phyloP scores from a whole-genome alignment of 495 filamentous ascomycete species.

The Talaromyces borbonicus region DNA sequence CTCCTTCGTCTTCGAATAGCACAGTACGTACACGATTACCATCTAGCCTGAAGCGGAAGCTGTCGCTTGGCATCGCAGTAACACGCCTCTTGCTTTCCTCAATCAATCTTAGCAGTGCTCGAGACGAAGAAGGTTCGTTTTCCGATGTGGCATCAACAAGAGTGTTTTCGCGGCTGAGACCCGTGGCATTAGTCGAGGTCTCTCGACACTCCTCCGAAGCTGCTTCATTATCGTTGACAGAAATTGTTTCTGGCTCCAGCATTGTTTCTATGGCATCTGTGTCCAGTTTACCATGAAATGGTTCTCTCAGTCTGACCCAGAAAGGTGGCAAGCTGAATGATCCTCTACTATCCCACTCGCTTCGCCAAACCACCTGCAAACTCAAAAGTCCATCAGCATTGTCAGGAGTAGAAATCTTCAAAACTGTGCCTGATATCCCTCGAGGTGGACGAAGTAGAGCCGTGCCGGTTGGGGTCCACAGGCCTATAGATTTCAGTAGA shows the following conservation, averaged over 20 bases:
- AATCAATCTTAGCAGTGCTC: neutral
- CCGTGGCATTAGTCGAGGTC: neutral
- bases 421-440: slow-evolving; percentile 26
- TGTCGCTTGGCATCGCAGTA: slow-evolving; percentile 6
- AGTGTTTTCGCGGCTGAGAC: slow-evolving; percentile 2
- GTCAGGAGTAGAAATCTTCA: slow-evolving; percentile 48
- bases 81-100: neutral
- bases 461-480: slow-evolving; percentile 56
- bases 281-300: slow-evolving; percentile 5
- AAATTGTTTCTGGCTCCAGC: neutral
- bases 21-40: neutral
- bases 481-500: slow-evolving; percentile 44
- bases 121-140: neutral
- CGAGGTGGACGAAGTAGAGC: slow-evolving; percentile 42
- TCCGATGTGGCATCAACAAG: slow-evolving; percentile 8
- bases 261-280: neutral
- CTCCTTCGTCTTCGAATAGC: slow-evolving; percentile 11
- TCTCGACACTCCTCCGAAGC: slow-evolving; percentile 7
- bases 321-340: slow-evolving; percentile 46
- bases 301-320: slow-evolving; percentile 44
- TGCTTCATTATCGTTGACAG: slow-evolving; percentile 11
- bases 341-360: slow-evolving; percentile 47
- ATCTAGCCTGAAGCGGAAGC: slow-evolving; percentile 5
- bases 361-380: slow-evolving; percentile 43
- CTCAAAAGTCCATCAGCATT: slow-evolving; percentile 55